These are phyloP conservation scores for Fraxinus dipetala DNA, from an alignment of 305 asterid genomes.

Conservation along the genomic window DNA sequence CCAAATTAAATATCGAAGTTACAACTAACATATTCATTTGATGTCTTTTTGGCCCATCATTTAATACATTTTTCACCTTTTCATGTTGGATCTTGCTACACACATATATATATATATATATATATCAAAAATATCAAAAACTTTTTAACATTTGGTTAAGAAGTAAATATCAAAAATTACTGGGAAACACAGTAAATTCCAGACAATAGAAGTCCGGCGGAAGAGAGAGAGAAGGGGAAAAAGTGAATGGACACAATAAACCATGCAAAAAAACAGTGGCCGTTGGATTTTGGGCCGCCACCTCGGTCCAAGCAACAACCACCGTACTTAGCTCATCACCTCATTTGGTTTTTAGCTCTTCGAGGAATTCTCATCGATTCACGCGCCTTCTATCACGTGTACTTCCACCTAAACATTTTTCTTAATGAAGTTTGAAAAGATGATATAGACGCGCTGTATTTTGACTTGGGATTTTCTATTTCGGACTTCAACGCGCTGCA, in stretches of 20 bases:
- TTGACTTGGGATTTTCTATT: not conserved
- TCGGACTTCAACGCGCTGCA: constrained; percentile 1
- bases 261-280: not conserved
- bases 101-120: no score
- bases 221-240: not conserved
- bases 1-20: not conserved
- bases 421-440: not conserved
- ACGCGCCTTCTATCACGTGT: not conserved
- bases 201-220: not conserved
- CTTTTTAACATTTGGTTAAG: no score
- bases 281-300: constrained; percentile 7
- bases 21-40: not conserved
- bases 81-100: no score
- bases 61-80: not conserved
- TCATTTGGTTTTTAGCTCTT: not conserved
- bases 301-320: not conserved
- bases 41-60: not conserved
- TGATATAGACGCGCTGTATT: not conserved
- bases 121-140: no score
- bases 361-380: not conserved
- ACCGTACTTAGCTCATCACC: not conserved
- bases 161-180: not conserved
- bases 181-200: not conserved
- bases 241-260: not conserved
- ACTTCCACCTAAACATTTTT: not conserved